A percentile compares a stretch with the other conserved stretches of the same genome.
These are phyloP conservation scores for Vitis vinifera DNA, from an alignment of 164 flowering plant species.

Conservation along the genomic window ASM3070453v1 NC_081816.1:5458501-5459000, in stretches of 20 bases:
- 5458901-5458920: constrained; percentile 47
- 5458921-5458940: constrained; percentile 42
- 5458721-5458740: constrained; percentile 17
- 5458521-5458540: background rate
- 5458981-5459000: constrained; percentile 27
- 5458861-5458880: constrained; percentile 37
- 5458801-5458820: constrained; percentile 53
- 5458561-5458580: constrained; percentile 59
- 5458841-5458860: constrained; percentile 37
- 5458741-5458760: constrained; percentile 1
- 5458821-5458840: constrained; percentile 45
- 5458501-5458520: background rate
- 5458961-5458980: constrained; percentile 42
- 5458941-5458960: constrained; percentile 39
- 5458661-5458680: constrained; percentile 55
- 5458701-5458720: constrained; percentile 64
- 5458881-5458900: constrained; percentile 41
- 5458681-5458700: constrained; percentile 63
- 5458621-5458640: constrained; percentile 60
- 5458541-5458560: constrained; percentile 51
- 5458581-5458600: constrained; percentile 63
- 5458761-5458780: background rate
- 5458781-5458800: background rate
- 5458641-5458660: constrained; percentile 52
- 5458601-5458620: constrained; percentile 63